Evolutionary conservation across 495 filamentous ascomycete species (phyloP).

Genomic region (Antarctomyces pellizariae): DNA sequence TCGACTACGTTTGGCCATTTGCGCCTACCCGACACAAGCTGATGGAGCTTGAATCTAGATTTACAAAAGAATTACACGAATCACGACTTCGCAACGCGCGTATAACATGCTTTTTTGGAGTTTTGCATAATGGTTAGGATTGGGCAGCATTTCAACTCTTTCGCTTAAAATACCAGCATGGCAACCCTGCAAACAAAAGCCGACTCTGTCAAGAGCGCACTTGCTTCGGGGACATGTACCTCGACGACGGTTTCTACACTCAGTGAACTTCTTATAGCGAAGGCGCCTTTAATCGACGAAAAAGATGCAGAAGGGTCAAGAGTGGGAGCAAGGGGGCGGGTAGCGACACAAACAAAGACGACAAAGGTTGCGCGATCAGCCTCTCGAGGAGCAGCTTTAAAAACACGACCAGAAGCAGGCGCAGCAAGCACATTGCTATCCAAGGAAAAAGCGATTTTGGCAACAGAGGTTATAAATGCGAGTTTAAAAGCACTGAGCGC

Average conservation of each 20-base stretch:
- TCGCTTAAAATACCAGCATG: constrained; percentile 15
- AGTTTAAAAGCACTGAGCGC: constrained; percentile 52
- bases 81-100: constrained; percentile 2
- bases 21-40: neutral
- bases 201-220: constrained; percentile 27
- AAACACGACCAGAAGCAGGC: constrained; percentile 16
- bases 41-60: neutral
- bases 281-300: neutral
- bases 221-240: constrained; percentile 28
- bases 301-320: neutral
- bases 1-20: constrained; percentile 1
- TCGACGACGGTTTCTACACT: constrained; percentile 22
- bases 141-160: constrained; percentile 5
- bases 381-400: constrained; percentile 9
- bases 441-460: constrained; percentile 43
- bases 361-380: neutral
- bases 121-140: constrained; percentile 11
- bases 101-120: constrained; percentile 2
- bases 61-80: neutral
- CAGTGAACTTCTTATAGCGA: constrained; percentile 23
- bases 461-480: constrained; percentile 62
- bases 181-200: constrained; percentile 18
- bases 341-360: neutral
- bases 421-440: constrained; percentile 21
- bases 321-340: neutral